Base-by-base conservation (phyloP, 495 filamentous ascomycete species). In the Podospora pseudopauciseta region DNA sequence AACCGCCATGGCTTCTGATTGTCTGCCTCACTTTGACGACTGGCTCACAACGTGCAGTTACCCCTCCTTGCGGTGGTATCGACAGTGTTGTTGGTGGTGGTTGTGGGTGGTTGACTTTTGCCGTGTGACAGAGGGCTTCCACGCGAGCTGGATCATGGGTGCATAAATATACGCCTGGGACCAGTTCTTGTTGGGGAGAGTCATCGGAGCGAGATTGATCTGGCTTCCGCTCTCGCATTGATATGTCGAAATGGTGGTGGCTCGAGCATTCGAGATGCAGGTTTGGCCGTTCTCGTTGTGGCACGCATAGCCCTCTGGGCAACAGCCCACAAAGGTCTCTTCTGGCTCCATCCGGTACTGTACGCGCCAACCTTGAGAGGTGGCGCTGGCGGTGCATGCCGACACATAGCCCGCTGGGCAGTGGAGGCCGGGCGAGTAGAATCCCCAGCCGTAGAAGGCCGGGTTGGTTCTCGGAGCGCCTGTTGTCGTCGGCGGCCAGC, bases 261-360 rank as follows among this genome's bases (percentile, higher is more conserved):
- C 60, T 15, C 53, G 55, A 5, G 67, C 67, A 15, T 39, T 58
- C 16, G 67, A 53, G 16, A 72, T 59, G 32, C 77, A 79, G 26
- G 76, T 78, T 64, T 77, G 75, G n/a, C 64, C 70, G 34, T 71
- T 60, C 26, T 66, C 34, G 65, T 77, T 75, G 20, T 49, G 39
- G 60, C 74, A 77, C 7, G 11, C 13, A 66, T 68, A 77, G 5
- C 73, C 73, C 27, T 57, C 39, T 3, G 77, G 76, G 54, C 76
- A 79, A 63, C 77, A 79, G 3, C 76, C 77, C 2, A 76, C 66
- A 16, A 76, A 75, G 0, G 73, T 77, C 65, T 79, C 77, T 5
- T 71, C 68, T 0, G 70, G 2, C 28, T 64, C 65, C 61, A 77
- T 68, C 15, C 59, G 28, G 57, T 67, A 79, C 67, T 77, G 71